These are phyloP conservation scores for Schizochytrium sp. DNA, from an alignment of 108 stramenopile species.

Conservation along the genomic window DNA sequence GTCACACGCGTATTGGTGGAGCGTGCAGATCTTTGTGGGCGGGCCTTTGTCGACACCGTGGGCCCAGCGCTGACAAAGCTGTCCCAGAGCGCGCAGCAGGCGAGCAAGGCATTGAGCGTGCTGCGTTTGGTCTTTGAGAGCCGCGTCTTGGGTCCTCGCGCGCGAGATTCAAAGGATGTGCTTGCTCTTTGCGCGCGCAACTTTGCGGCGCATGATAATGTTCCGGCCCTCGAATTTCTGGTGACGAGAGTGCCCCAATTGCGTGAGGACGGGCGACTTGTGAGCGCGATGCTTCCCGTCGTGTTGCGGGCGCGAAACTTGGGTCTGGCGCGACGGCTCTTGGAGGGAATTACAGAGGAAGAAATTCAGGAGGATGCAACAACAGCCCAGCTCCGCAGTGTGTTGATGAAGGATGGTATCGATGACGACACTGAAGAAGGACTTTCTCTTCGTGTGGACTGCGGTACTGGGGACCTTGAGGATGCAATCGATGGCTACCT, in stretches of 20 bases:
- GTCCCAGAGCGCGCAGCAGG: background rate
- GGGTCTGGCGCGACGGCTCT: background rate
- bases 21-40: background rate
- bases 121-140: background rate
- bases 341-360: background rate
- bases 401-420: too few relatives aligned
- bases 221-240: background rate
- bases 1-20: background rate
- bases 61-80: background rate
- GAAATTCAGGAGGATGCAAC: background rate
- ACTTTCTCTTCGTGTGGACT: background rate
- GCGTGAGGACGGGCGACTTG: background rate
- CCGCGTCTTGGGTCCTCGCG: background rate
- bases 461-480: background rate
- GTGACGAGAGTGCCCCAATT: background rate
- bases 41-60: background rate
- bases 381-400: too few relatives aligned
- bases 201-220: background rate
- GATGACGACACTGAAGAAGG: too few relatives aligned
- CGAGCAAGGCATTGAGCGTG: background rate
- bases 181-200: background rate
- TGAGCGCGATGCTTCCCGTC: background rate
- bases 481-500: background rate
- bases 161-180: background rate
- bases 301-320: background rate